Evolutionary conservation across 2,329 filamentous ascomycete species (phyloP), one percentile per base, ranked within the genome.

Genomic region (Pezicula radicicola): DNA sequence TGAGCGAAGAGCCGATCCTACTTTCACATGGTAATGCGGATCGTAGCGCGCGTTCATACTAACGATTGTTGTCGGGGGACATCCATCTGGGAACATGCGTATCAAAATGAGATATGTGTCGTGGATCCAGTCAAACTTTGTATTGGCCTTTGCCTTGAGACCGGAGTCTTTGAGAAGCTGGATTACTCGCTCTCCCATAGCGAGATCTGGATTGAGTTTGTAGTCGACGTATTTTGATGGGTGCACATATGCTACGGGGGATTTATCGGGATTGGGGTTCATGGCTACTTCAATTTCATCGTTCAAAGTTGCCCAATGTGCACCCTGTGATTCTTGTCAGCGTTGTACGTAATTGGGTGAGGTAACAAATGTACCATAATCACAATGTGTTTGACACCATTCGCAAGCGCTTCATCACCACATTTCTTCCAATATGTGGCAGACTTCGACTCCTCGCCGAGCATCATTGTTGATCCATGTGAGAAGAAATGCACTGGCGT

Each of bases 401-500:
- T 69, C 6, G 74, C 75, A 6, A 85, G 74, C 3, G 84, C 84
- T 54, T 80, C 79, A 56, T 87, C 81, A 45, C 85, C 84, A 59
- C 78, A 80, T 55, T 77, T 73, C 63, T 85, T 84, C 85, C 84
- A 87, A 68, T 86, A 87, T 18, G 75, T 73, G 10, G 83, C 83
- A 1, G 82, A 84, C 2, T 71, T 66, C 13, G 78, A 81, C 59
- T 85, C 77, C 62, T 87, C 84, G 35, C 83, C 84, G 13, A 87
- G 70, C 84, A 87, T 88, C 83, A 86, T 87, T 37, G 84, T 87
- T 13, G 83, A 85, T 62, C 85, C 84, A 76, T 88, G 84, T 3
- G 83, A 85, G 68, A 87, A 87, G 56, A 64, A 64, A 41, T 63
- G 61, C 2, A 63, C 60, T 6, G 59, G 60, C 9, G 58, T 55